phyloP scores from a whole-genome alignment of 78 protist species.

The Dictyostelium intermedium region DNA sequence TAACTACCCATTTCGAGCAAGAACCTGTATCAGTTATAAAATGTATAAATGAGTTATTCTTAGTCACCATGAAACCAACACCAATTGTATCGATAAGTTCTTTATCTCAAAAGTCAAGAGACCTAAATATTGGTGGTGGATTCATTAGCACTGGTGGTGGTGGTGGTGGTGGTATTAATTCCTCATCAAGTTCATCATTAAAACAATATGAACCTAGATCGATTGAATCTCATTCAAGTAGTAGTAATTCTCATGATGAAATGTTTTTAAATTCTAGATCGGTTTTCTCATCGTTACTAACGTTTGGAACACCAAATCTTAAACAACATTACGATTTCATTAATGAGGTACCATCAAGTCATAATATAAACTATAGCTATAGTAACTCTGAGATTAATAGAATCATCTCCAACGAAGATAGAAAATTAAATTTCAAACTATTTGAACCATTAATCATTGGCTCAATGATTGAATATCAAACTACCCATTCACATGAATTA shows the following conservation, averaged over 20 bases:
- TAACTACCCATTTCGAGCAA: conserved; percentile 61
- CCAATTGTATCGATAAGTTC: conserved; percentile 55
- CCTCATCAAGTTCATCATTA: background rate
- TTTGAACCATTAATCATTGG: conserved; percentile 46
- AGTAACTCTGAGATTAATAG: conserved; percentile 43
- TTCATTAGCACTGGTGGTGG: background rate
- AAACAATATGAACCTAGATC: conserved; percentile 40
- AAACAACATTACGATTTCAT: conserved; percentile 31
- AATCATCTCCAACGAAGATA: conserved; percentile 30
- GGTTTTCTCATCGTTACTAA: conserved; percentile 10
- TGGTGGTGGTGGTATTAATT: background rate
- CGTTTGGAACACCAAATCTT: background rate
- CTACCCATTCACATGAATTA: conserved; percentile 18
- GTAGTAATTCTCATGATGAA: conserved; percentile 44
- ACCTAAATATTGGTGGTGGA: background rate
- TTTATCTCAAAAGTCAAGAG: background rate
- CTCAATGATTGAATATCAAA: conserved; percentile 42
- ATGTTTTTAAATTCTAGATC: conserved; percentile 32
- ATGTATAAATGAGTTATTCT: conserved; percentile 63
- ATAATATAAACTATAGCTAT: conserved; percentile 39
- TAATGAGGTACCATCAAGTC: conserved; percentile 8
- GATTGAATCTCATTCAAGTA: conserved; percentile 7
- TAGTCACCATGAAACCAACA: conserved; percentile 66
- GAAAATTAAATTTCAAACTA: background rate
- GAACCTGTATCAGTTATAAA: conserved; percentile 54